Evolutionary conservation across 1,139 yeast species (phyloP), one percentile per base, ranked within the genome.

Genomic region (Suhomyces kunorum): DNA sequence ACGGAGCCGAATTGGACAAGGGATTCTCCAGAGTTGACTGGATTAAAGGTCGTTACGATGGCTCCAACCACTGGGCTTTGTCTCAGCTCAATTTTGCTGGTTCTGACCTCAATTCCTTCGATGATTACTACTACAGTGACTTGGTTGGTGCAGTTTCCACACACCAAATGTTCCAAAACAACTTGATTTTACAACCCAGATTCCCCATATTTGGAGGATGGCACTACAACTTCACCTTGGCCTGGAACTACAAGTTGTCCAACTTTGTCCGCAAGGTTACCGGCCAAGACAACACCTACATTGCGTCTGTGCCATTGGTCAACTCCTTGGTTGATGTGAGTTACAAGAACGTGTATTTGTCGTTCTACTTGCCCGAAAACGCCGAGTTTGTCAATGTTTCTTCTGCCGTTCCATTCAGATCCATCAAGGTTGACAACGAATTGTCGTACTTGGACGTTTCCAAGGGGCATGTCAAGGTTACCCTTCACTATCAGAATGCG

Each of bases 141-240:
- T 77, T 85, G 52, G 96, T 92, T 20, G 98, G 98, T 18, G 87
- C 87, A 65, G 96, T 92, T n/a, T 83, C 96, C 7, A 87, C 97
- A 5, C 85, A 87, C 43, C 71, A 73, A 46, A 66, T 76, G 29
- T 55, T 74, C 12, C 65, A 74, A 41, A 56, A 62, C 36, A 77
- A 72, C 46, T 66, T 88, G 42, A 70, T 82, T 30, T 62, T 92
- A 49, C 80, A 77, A 55, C 98, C 98, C 41, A 77, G 99, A 59
- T 92, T 74, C 69, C 99, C 99, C 9, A 57, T 92, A 7, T 87
- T 88, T 65, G 99, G 98, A 36, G 95, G 90, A 29, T 92, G 99
- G 99, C 78, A 83, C 54, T 92, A 89, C 66, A 89, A 92, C 65
- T 92, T 88, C 70, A 92, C 98, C 15, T 67, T 92, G 55, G 98